Base-by-base conservation (phyloP, 2,329 filamentous ascomycete genomes). In the Fonsecaea multimorphosa region DNA sequence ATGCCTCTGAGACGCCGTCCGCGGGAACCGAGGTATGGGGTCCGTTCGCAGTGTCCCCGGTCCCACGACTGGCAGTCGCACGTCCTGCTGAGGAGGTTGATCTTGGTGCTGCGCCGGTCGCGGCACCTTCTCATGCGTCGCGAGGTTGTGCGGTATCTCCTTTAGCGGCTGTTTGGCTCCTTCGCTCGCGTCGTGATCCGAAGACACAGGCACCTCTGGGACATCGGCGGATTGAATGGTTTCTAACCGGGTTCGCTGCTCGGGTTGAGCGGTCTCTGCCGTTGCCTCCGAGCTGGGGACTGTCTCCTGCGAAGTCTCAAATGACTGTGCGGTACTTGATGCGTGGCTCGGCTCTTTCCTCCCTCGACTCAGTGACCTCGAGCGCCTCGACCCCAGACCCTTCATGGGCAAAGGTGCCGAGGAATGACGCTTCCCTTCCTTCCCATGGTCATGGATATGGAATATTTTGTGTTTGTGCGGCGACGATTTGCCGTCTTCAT, bases 1-100 rank as follows among this genome's bases (percentile, higher is more conserved):
- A 64, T 87, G 85, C 61, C 83, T 83, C 58, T 85, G 82, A 57
- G 83, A 81, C 67, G 86, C 82, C 8, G 81, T 68, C 22, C 78
- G 76, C 1, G 83, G 79, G 64, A 86, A 85, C 59, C 80, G 80
- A 46, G 84, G 82, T 32, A 83, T 54, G 74, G 11, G 79, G 32
- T 69, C 62, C 5, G 61, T 63, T 16, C 32, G 40, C 3, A 52
- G 24, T 12, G 57, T 65, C 78, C 62, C 79, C 72, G 68, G 49
- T 34, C 52, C 52, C 14, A 44, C 56, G 69, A 79, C 69, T 5
- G 79, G 77, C 29, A 80, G 68, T 49, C 78, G 77, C 44, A 78
- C 73, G 61, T 80, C 78, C 59, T 82, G 72, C 72, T 76, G 61
- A 69, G 73, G 70, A 77, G 79, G 63, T 79, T 85, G 72, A 78